A percentile compares a stretch with the other conserved stretches of the same genome.
Conservation (phyloP, 805 yeast genomes). For the Torulaspora indica region DNA sequence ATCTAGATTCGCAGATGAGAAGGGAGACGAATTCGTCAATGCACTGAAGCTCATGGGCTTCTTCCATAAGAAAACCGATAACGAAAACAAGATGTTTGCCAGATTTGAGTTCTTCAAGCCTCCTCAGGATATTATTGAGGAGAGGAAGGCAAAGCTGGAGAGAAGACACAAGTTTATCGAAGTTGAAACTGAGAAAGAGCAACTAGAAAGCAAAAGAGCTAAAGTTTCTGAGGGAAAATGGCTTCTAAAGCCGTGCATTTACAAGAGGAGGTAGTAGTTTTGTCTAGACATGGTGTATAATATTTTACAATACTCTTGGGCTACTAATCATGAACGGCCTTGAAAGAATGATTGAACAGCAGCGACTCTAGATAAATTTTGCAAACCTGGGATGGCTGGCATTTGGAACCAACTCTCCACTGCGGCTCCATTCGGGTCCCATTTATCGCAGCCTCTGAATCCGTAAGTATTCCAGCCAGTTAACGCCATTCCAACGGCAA, state of each 20-base stretch:
- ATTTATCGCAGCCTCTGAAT: conserved; percentile 86
- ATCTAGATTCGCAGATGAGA: conserved; percentile 74
- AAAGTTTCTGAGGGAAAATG: conserved; percentile 72
- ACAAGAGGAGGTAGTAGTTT: conserved; percentile 65
- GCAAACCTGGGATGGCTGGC: conserved; percentile 29
- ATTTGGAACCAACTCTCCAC: conserved; percentile 30
- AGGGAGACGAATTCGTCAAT: conserved; percentile 76
- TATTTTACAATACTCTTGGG: conserved; percentile 3
- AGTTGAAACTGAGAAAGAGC: conserved; percentile 57
- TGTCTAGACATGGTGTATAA: not conserved
- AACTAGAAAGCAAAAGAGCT: conserved; percentile 50
- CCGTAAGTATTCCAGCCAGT: conserved; percentile 84
- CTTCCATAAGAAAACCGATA: conserved; percentile 83
- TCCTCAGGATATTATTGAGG: conserved; percentile 58
- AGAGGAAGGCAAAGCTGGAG: conserved; percentile 56
- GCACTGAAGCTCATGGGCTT: conserved; percentile 76
- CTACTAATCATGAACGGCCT: conserved; percentile 9
- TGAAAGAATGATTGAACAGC: conserved; percentile 32
- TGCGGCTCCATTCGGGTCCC: conserved; percentile 44
- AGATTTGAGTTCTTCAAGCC: conserved; percentile 93
- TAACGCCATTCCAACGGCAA: conserved; percentile 62
- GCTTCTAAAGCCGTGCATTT: conserved; percentile 93
- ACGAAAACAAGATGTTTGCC: conserved; percentile 86
- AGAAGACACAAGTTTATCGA: conserved; percentile 67
- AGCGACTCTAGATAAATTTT: conserved; percentile 25